Percentiles rank a stretch among this genome's conserved stretches.
Evolutionary conservation across 1,139 yeast species (phyloP).

Genomic region (Insectozyma bohioensis): DNA sequence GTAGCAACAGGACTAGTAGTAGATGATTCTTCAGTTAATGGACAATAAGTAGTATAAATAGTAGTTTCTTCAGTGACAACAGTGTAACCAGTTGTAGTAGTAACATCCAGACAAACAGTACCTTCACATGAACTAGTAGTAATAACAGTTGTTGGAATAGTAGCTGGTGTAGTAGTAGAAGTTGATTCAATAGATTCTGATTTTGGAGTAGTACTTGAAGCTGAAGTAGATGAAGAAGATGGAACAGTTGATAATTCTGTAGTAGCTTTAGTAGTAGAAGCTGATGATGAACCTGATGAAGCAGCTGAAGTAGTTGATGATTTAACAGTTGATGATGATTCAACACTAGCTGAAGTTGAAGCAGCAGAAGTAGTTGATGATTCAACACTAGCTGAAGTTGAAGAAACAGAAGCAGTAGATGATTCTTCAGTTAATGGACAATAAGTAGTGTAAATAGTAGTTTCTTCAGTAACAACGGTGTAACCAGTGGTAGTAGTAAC

Average conservation of each 20-base stretch:
- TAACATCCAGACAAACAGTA: too few species aligned
- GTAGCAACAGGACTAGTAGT: constrained; percentile 10
- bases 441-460: constrained; percentile 26
- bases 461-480: constrained; percentile 20
- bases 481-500: constrained; percentile 22
- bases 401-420: constrained; percentile 24
- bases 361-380: background rate
- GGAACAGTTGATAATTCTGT: background rate
- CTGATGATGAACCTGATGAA: constrained; percentile 11
- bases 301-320: constrained; percentile 20
- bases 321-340: background rate
- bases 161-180: constrained; percentile 18
- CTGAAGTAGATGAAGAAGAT: background rate
- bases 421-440: constrained; percentile 38
- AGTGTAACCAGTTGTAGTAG: constrained; percentile 24
- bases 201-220: constrained; percentile 33
- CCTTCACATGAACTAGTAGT: background rate
- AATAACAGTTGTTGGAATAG: background rate
- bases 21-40: constrained; percentile 16
- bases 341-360: constrained; percentile 23
- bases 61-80: constrained; percentile 24
- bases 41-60: constrained; percentile 46
- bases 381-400: constrained; percentile 10
- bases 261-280: background rate
- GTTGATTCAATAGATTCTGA: constrained; percentile 42